phyloP scores from a whole-genome alignment of 805 yeast species.

The Kazachstania bromeliacearum region DNA sequence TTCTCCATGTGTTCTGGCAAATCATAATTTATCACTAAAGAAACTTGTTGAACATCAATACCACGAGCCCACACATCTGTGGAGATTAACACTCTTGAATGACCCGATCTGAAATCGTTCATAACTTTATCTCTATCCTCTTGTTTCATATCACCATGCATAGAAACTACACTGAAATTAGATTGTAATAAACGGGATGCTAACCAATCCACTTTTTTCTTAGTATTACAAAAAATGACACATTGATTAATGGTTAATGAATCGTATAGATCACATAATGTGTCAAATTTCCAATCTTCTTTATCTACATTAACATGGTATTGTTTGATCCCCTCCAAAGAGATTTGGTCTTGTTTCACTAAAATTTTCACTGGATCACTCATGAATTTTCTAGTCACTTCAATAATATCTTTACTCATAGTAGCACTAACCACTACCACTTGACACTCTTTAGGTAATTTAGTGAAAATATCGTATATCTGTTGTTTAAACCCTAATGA shows the following conservation, averaged over 20 bases:
- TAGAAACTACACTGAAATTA: slow-evolving; percentile 85
- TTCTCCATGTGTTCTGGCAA: slow-evolving; percentile 84
- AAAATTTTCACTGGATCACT: slow-evolving; percentile 87
- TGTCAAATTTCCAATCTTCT: slow-evolving; percentile 92
- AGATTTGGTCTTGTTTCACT: slow-evolving; percentile 91
- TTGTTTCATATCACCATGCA: slow-evolving; percentile 96
- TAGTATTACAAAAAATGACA: slow-evolving; percentile 95
- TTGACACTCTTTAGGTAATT: slow-evolving; percentile 82
- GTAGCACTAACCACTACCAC: slow-evolving; percentile 94
- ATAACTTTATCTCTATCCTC: slow-evolving; percentile 87
- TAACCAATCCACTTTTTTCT: slow-evolving; percentile 85
- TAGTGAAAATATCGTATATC: slow-evolving; percentile 85
- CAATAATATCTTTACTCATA: slow-evolving; percentile 84
- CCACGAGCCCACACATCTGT: slow-evolving; percentile 98
- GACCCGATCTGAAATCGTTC: slow-evolving; percentile 93
- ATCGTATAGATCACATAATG: slow-evolving; percentile 90
- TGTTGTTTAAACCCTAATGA: slow-evolving; percentile 89
- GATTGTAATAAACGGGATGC: slow-evolving; percentile 62
- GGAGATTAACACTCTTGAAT: slow-evolving; percentile 83
- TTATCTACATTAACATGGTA: slow-evolving; percentile 81
- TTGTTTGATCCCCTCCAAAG: slow-evolving; percentile 93
- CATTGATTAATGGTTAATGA: slow-evolving; percentile 94
- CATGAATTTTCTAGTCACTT: slow-evolving; percentile 88
- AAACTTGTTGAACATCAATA: slow-evolving; percentile 95
- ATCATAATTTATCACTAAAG: slow-evolving; percentile 90